Base-by-base conservation (phyloP, 1,139 yeast species). In the Spathaspora jeffriesii region DNA sequence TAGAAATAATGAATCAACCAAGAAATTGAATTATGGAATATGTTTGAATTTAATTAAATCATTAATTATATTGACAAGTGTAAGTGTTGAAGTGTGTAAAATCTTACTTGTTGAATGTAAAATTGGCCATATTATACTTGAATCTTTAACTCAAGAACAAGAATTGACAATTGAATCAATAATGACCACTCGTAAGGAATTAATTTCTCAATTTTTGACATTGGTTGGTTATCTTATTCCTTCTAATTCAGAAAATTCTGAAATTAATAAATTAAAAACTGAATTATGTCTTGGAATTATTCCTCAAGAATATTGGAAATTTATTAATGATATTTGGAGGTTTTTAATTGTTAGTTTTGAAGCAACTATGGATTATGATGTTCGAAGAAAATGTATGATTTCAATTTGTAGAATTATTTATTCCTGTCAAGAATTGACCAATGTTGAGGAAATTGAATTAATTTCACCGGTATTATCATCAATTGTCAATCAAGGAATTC, bases 161-260 rank as follows among this genome's bases (percentile, higher is more conserved):
- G 44, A 45, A 10, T 47, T 85, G 2, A 38, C 41, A 9, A 76
- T 85, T 39, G 96, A 88, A 57, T 81, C 89, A 0, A 67, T 91
- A 39, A 86, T 90, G 82, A 82, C 85, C 46, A 81, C 84, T 4
- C 92, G 95, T 1, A 85, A 84, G 54, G 88, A 84, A 21, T 62
- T 88, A 32, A 64, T 87, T 28, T 58, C 79, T 1, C 75, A 82
- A 21, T 72, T 86, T 22, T 64, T 90, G 20, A 73, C 79, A 37
- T 68, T 89, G 43, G 69, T 87, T 27, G 79, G 83, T 0, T 74
- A 80, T 42, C 56, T 88, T 8, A 65, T 88, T 28, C 92, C 93
- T 0, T 64, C 71, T 3, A 53, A 61, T 10, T n/a, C n/a, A n/a
- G n/a, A n/a, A n/a, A 71, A 72, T 50, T 20, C 62, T 1, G 48